phyloP scores from a whole-genome alignment of 1,284 basidiomycete species.

The Pascua sp. region DNA sequence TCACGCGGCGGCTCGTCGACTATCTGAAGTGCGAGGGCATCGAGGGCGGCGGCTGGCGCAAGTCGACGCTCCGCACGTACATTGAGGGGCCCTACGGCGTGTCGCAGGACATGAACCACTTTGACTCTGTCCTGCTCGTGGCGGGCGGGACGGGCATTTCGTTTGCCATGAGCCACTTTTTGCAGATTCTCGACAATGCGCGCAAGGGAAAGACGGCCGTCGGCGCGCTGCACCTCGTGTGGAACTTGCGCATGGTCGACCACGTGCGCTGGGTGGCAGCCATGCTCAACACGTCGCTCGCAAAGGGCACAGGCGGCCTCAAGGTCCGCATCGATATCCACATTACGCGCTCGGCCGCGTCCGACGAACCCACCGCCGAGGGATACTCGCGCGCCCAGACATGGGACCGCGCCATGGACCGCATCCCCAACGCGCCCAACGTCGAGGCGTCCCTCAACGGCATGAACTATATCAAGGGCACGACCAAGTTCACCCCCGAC shows the following conservation, averaged over 20 bases:
- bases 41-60: background rate
- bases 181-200: conserved; percentile 26
- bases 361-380: conserved; percentile 6
- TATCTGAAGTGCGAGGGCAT: conserved; percentile 4
- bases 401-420: no score
- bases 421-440: no score
- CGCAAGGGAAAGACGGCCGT: conserved; percentile 19
- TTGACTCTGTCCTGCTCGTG: conserved; percentile 35
- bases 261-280: conserved; percentile 4
- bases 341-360: conserved; percentile 13
- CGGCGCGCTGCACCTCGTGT: conserved; percentile 29
- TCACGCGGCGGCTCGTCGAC: conserved; percentile 25
- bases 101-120: conserved; percentile 17
- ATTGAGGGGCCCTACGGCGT: conserved; percentile 45
- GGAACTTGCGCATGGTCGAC: conserved; percentile 22
- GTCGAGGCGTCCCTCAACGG: no score
- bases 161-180: conserved; percentile 32
- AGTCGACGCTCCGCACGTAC: conserved; percentile 19
- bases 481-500: background rate
- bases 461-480: background rate
- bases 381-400: no score
- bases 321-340: conserved; percentile 16
- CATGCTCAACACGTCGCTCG: conserved; percentile 4
- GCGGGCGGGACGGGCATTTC: conserved; percentile 44
- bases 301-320: background rate